Percentiles rank a stretch among this genome's conserved stretches.
Evolutionary conservation across 1,284 basidiomycete species (phyloP).

Genomic region (Sphagnurus paluster): DNA sequence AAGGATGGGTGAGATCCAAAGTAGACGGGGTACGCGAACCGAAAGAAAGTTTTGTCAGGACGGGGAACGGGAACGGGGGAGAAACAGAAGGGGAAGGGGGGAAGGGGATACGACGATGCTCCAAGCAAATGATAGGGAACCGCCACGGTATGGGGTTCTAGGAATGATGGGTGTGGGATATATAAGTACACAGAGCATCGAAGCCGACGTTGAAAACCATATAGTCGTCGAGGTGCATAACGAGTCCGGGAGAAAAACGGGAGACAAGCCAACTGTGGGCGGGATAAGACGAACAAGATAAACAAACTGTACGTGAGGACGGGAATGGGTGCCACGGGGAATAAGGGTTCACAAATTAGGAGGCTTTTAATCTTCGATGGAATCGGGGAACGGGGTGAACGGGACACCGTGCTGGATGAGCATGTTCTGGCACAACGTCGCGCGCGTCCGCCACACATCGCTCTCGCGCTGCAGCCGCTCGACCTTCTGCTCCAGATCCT

Average conservation of each 20-base stretch:
- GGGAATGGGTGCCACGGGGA: constrained; percentile 8
- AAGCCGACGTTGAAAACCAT: constrained; percentile 21
- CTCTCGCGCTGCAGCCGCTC: constrained; percentile 48
- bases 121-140: constrained; percentile 25
- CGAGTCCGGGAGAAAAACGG: constrained; percentile 8
- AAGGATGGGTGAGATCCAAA: neutral
- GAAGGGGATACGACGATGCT: constrained; percentile 29
- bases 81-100: neutral
- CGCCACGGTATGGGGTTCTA: neutral
- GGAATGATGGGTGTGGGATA: constrained; percentile 21
- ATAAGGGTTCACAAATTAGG: constrained; percentile 17
- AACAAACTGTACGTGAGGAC: neutral
- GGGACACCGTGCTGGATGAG: constrained; percentile 44
- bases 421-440: constrained; percentile 45
- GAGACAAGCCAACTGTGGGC: neutral
- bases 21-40: constrained; percentile 15
- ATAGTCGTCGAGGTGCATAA: constrained; percentile 17
- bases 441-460: constrained; percentile 59
- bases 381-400: constrained; percentile 11
- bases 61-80: neutral
- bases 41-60: neutral
- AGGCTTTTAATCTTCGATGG: constrained; percentile 19
- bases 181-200: constrained; percentile 21
- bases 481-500: constrained; percentile 55
- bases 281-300: constrained; percentile 1